Base-by-base conservation (phyloP, 495 filamentous ascomycete species). In the Daldinia grandis region DNA sequence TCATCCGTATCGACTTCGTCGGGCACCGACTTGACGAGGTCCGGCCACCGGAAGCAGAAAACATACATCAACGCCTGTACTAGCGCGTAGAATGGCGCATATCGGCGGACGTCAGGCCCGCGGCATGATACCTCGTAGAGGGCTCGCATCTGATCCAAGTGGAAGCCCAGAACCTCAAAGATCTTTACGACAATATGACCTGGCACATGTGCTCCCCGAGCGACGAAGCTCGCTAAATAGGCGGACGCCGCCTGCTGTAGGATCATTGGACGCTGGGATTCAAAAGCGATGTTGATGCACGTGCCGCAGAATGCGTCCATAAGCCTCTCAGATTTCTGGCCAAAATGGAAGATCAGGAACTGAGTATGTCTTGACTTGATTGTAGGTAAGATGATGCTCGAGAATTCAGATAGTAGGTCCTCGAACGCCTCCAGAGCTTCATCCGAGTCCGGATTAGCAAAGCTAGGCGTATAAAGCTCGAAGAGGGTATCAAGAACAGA, bases 1-100 rank as follows among this genome's bases (percentile, higher is more conserved):
- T 91, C 88, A 17, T 89, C 85, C 63, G 81, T 82, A 64, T 87
- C 84, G 4, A 85, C 77, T 42, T 76, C 81, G 1, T 84, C 78
- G 1, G 81, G 79, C 9, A 77, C 62, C 4, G 87, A 86, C 17
- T 83, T 85, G 40, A 92, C 90, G 51, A 99, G 82, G 64, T 98
- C 95, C 38, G 91, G 89, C 95, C 95, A 98, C 40, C 96, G 90
- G 84, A 98, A 99, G 83, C 95, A 99, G 84, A 98, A 99, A 56
- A 98, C 97, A 81, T 98, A 97, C 33, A 93, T 83, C 4, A 94
- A 75, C 5, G 95, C 94, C 78, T 98, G 95, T n/a, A 89, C 87
- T 47, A 92, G 88, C 5, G 90, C 89, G 80, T 99, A 98, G 79
- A 96, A 98, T 6, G 91, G 86, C 17, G 87, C 86, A 76, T 94